Conservation (phyloP, 2,329 filamentous ascomycete genomes). For the Furcasterigmium sp. region DNA sequence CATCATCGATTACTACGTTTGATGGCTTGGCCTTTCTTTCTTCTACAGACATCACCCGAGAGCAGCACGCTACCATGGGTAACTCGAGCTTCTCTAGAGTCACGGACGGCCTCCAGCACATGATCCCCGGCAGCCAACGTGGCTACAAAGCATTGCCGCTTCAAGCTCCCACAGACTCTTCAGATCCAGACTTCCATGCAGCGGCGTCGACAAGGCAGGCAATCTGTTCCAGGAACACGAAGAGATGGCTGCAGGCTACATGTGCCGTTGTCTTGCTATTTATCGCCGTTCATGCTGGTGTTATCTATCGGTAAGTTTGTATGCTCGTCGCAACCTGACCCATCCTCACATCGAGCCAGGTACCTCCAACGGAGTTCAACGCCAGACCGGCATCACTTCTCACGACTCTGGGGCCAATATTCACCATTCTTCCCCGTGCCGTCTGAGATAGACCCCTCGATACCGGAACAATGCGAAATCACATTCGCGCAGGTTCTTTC, state of each 20-base stretch:
- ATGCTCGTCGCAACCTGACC: background rate
- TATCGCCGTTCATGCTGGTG: background rate
- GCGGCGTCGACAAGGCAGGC: background rate
- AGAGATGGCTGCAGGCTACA: background rate
- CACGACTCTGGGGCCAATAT: conserved; percentile 80
- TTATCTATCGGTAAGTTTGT: background rate
- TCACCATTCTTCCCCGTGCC: conserved; percentile 76
- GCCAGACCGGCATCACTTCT: conserved; percentile 33
- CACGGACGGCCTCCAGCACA: background rate
- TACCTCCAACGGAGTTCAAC: background rate
- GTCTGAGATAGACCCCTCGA: conserved; percentile 53
- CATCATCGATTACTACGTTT: background rate
- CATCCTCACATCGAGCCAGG: background rate
- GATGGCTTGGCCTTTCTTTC: background rate
- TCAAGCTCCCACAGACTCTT: background rate
- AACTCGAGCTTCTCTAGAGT: background rate
- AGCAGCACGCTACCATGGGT: background rate
- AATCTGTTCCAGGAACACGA: background rate
- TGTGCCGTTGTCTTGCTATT: background rate
- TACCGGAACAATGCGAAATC: conserved; percentile 65
- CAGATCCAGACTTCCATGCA: background rate
- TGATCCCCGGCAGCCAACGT: background rate
- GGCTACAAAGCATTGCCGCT: background rate
- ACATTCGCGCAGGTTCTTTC: conserved; percentile 80
- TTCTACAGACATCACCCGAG: background rate